These are phyloP conservation scores for Agaricus blazei DNA, from an alignment of 768 basidiomycete species.

Conservation along the genomic window DNA sequence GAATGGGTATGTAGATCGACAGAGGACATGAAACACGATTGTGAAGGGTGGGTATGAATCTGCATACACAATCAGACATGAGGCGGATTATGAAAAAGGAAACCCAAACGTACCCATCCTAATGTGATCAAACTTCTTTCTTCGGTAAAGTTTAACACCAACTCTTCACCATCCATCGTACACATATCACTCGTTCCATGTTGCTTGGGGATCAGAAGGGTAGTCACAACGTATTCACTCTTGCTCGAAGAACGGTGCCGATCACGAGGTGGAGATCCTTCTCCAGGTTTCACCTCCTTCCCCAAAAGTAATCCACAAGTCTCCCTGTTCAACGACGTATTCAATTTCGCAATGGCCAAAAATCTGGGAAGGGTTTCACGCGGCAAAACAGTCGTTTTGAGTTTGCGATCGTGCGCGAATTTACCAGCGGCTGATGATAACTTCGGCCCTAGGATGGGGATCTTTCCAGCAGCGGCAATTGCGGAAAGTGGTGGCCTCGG, in stretches of 20 bases:
- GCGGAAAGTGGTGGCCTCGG: slow-evolving; percentile 12
- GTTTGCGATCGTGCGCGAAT: slow-evolving; percentile 12
- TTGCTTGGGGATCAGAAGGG: slow-evolving; percentile 84
- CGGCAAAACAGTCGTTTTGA: slow-evolving; percentile 67
- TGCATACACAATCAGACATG: slow-evolving; percentile 21
- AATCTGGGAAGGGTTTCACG: slow-evolving; percentile 71
- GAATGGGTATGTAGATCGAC: slow-evolving; percentile 91
- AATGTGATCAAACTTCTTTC: slow-evolving; percentile 77
- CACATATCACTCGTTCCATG: slow-evolving; percentile 89
- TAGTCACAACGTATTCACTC: slow-evolving; percentile 67
- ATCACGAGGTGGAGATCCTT: neutral
- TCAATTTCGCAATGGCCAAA: slow-evolving; percentile 68
- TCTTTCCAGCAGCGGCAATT: neutral
- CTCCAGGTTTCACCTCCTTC: slow-evolving; percentile 23
- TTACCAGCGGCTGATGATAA: slow-evolving; percentile 12
- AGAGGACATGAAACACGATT: slow-evolving; percentile 94
- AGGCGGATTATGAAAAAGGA: neutral
- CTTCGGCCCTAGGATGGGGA: neutral
- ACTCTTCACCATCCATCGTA: slow-evolving; percentile 86
- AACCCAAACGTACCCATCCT: slow-evolving; percentile 68
- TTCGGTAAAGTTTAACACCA: slow-evolving; percentile 82
- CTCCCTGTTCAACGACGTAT: slow-evolving; percentile 75
- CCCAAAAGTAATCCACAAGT: slow-evolving; percentile 86
- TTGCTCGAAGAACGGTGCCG: slow-evolving; percentile 22
- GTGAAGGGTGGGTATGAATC: slow-evolving; percentile 93